These are phyloP conservation scores for Yamadazyma sp. DNA, from an alignment of 1,139 yeast species.

Conservation along the genomic window DNA sequence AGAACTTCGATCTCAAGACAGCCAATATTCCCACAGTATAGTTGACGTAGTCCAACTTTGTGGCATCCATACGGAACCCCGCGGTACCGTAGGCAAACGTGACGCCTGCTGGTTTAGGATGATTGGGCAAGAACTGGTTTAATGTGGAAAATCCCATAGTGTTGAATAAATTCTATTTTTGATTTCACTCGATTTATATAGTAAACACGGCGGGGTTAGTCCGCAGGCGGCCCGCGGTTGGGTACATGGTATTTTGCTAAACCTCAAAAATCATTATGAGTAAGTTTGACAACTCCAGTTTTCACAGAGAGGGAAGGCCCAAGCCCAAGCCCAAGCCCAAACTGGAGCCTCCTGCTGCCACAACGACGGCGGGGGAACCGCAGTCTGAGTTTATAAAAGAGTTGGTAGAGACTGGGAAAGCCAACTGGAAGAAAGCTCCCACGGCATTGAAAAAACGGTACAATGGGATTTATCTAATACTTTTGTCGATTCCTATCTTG, in stretches of 20 bases:
- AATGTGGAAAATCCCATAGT: slow-evolving; percentile 5
- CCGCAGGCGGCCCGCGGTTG: slow-evolving; percentile 1
- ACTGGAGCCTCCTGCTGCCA: slow-evolving; percentile 8
- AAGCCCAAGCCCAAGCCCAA: slow-evolving; percentile 15
- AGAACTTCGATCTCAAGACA: slow-evolving; percentile 69
- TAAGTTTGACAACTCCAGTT: slow-evolving; percentile 25
- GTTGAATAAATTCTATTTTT: no score
- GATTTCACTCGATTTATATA: slow-evolving; percentile 1
- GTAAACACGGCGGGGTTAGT: slow-evolving; percentile 6
- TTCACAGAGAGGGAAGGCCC: slow-evolving; percentile 30
- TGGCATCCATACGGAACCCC: slow-evolving; percentile 84
- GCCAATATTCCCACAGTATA: slow-evolving; percentile 86
- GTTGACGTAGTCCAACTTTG: slow-evolving; percentile 74
- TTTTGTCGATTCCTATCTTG: slow-evolving; percentile 41
- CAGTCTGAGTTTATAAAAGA: slow-evolving; percentile 36
- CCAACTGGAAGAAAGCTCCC: slow-evolving; percentile 50
- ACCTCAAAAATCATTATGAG: slow-evolving; percentile 6
- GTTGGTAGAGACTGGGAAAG: slow-evolving; percentile 39
- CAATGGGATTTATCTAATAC: slow-evolving; percentile 39
- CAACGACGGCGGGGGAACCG: slow-evolving; percentile 16
- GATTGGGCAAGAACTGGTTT: slow-evolving; percentile 16
- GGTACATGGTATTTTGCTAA: background rate
- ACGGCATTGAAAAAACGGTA: slow-evolving; percentile 37
- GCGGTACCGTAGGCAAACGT: slow-evolving; percentile 86
- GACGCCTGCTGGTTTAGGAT: slow-evolving; percentile 48